Base-by-base conservation (phyloP, 1,139 yeast genomes). In the Zygosaccharomyces sapae region DNA sequence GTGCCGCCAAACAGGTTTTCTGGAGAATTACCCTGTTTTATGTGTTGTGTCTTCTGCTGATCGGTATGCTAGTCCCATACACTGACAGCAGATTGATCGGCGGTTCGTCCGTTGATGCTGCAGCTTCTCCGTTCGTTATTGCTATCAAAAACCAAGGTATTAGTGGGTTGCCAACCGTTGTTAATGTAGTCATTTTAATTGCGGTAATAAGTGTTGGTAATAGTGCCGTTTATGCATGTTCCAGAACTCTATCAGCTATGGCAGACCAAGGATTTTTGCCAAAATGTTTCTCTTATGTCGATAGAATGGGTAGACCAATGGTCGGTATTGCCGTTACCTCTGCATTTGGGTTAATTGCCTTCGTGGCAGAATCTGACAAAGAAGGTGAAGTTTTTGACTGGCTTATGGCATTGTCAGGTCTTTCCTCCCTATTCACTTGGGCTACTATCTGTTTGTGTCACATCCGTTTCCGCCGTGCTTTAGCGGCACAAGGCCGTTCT, bases 131-230 rank as follows among this genome's bases (percentile, higher is more conserved):
- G n/a, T 80, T 79, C 55, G 84, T 80, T 48, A 76, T 80, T 64
- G 83, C 85, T 38, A 74, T 80, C 51, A 70, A 66, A 38, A 70
- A 72, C 42, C 80, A 77, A 40, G 81, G 81, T 53, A 72, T 77
- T 55, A 67, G 65, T 40, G 82, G 79, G 49, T 70, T 83, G 47
- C 81, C 81, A 48, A 73, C 74, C 48, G 79, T 67, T 67, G 75
- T 75, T 55, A 76, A 76, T 50, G 79, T 71, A 16, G 79, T 76
- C 30, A 76, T 76, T 48, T 63, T 75, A 60, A 66, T 83, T 52
- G 81, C 92, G 10, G 88, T 84, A 36, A 65, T 81, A 52, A 81
- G 86, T 36, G 87, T 81, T 41, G 95, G 90, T 59, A 79, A 79
- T 62, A 77, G 83, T 27, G 78, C 84, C 16, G 82, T 82, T 38